Percentiles rank a stretch among this genome's conserved stretches.
Evolutionary conservation across 2,329 filamentous ascomycete genomes (phyloP).

Genomic region (Trichoderma breve): DNA sequence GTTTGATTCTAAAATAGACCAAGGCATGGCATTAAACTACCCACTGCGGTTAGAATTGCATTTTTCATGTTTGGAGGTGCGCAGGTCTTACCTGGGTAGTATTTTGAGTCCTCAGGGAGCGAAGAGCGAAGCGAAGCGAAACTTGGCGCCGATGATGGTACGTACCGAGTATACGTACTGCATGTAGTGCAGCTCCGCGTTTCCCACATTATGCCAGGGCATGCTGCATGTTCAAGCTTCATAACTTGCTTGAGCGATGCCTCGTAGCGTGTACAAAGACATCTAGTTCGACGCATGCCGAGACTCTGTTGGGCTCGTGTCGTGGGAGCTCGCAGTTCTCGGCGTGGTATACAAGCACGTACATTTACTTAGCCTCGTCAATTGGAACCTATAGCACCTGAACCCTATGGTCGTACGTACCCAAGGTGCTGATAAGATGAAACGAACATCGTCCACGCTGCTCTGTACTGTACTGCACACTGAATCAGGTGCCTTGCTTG

Average conservation of each 20-base stretch:
- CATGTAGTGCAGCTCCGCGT: not conserved
- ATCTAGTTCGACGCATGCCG: not conserved
- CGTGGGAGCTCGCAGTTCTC: not conserved
- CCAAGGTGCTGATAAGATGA: not conserved
- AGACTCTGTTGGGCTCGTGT: not conserved
- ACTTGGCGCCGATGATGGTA: not conserved
- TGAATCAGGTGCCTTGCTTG: not conserved
- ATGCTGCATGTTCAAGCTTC: not conserved
- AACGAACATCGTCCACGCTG: not conserved
- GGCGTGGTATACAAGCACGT: not conserved
- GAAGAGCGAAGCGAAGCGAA: conserved; percentile 1
- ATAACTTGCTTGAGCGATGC: not conserved
- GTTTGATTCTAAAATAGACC: not conserved
- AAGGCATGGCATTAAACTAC: not conserved
- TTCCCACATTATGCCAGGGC: not conserved
- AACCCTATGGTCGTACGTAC: not conserved
- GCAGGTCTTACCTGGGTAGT: not conserved
- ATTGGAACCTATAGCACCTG: not conserved
- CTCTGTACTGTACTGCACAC: not conserved
- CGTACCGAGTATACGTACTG: not conserved
- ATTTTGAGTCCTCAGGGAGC: not conserved
- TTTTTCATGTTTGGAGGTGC: not conserved
- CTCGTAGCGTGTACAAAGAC: not conserved
- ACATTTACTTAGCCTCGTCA: not conserved
- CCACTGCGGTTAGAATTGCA: not conserved